Conservation (phyloP, 2,329 filamentous ascomycete species). For the Aspergillus pseudoterreus region DNA sequence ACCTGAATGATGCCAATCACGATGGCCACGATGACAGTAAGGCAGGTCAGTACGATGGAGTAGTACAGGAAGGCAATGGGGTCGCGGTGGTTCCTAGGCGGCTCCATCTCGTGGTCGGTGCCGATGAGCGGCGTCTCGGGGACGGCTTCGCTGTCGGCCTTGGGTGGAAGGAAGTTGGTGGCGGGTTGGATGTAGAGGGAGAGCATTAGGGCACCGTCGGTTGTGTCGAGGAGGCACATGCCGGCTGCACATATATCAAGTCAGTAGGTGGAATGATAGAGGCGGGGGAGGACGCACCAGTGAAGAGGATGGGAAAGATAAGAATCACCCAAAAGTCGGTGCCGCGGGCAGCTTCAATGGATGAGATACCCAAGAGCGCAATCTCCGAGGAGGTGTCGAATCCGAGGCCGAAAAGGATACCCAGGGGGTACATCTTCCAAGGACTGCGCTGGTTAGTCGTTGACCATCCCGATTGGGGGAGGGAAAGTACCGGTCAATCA, state of each 20-base stretch:
- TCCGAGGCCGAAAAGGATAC: constrained; percentile 83
- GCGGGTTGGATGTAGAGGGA: constrained; percentile 69
- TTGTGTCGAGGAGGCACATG: constrained; percentile 93
- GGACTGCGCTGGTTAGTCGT: constrained; percentile 25
- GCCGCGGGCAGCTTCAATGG: constrained; percentile 77
- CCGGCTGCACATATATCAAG: constrained; percentile 53
- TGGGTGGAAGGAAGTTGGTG: constrained; percentile 35
- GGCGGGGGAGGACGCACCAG: constrained; percentile 50
- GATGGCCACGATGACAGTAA: constrained; percentile 79
- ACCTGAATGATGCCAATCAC: constrained; percentile 85
- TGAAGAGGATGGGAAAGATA: constrained; percentile 87
- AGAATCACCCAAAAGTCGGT: constrained; percentile 93
- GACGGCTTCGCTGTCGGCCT: constrained; percentile 13
- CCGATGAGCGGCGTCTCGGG: constrained; percentile 14
- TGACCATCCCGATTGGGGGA: background rate
- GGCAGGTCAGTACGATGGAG: constrained; percentile 76
- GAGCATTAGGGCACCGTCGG: constrained; percentile 93
- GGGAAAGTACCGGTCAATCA: constrained; percentile 53
- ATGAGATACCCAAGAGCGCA: constrained; percentile 83
- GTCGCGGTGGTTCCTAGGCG: constrained; percentile 60
- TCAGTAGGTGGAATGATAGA: background rate
- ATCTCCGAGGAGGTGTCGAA: constrained; percentile 97
- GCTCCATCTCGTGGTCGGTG: constrained; percentile 16
- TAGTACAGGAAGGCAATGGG: constrained; percentile 91
- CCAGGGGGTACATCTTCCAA: constrained; percentile 96